Base-by-base conservation (phyloP, 129 eudicot genomes). In the Flaveria bidentis region DNA sequence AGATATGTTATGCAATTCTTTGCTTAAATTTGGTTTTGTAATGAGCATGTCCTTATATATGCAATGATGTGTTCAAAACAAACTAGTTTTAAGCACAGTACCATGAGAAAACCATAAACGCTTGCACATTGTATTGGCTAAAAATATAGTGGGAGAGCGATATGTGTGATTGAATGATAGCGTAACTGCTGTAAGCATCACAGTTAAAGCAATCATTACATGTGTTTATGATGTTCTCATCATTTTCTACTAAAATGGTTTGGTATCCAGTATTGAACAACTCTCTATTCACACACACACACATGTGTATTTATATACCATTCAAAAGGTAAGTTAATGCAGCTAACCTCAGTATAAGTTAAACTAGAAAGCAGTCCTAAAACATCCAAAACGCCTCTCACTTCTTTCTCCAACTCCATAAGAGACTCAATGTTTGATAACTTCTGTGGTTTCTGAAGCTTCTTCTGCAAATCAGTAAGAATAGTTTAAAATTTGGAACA, bases 361-460 rank as follows among this genome's bases (percentile, higher is more conserved):
- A 84, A 84, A 46, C 73, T 72, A 22, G 96, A 84, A 49, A 91
- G 90, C 74, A 95, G 80, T 44, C 99, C 99, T 17, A 94, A 79
- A 22, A 84, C 87, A 23, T 84, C 87, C 86, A 95, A 73, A 52
- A 92, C 91, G 16, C 25, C 76, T 64, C 70, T 86, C 65, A 89
- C 81, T 79, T 75, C 85, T 58, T 86, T 80, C 86, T 86, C 87
- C 7, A 95, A 60, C 46, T 83, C 89, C 45, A 49, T 64, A 16
- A 95, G 96, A 42, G 91, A 79, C 82, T 81, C 76, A 2, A 83
- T 36, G 65, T 76, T 46, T 1, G 88, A 78, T 16, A 86, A 62
- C 50, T 83, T 83, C 68, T 85, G 84, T 58, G 90, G 92, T 76
- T 81, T 87, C 72, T 82, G 88, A 81, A 76, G 87, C 84, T 87